Conservation (phyloP, 164 flowering plant genomes). For the Umbilicus rupestris region DNA sequence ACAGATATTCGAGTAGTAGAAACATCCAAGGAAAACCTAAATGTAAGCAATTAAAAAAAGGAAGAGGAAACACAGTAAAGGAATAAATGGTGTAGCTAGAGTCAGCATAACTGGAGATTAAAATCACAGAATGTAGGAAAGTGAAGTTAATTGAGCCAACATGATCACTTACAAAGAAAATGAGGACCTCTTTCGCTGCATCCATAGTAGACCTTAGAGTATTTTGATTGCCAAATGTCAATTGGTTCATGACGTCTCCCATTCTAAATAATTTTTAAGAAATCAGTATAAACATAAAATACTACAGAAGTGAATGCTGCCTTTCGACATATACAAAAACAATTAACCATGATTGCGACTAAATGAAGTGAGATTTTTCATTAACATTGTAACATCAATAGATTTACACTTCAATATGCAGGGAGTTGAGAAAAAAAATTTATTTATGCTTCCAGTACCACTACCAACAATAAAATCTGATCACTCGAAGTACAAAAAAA, state of each 20-base stretch:
- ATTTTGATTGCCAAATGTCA: constrained; percentile 80
- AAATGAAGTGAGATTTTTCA: neutral
- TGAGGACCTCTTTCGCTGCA: constrained; percentile 66
- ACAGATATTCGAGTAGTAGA: neutral
- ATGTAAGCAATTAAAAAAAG: neutral
- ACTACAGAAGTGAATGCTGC: neutral
- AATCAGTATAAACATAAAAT: neutral
- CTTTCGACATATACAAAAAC: neutral
- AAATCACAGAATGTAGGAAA: neutral
- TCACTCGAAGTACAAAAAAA: neutral
- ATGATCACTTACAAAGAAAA: constrained; percentile 53
- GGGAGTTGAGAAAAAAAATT: neutral
- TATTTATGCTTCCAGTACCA: neutral
- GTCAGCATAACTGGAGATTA: neutral
- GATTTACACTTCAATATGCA: neutral
- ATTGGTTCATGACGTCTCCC: constrained; percentile 31
- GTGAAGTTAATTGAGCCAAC: neutral
- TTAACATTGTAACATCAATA: neutral
- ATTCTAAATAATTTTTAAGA: constrained; percentile 16
- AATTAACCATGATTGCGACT: neutral
- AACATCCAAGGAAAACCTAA: neutral
- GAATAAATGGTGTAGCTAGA: neutral
- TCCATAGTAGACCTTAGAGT: constrained; percentile 52
- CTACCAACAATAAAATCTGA: neutral
- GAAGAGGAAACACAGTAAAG: neutral